Conservation (phyloP, 2,329 filamentous ascomycete genomes). For the Apiospora arundinis region DNA sequence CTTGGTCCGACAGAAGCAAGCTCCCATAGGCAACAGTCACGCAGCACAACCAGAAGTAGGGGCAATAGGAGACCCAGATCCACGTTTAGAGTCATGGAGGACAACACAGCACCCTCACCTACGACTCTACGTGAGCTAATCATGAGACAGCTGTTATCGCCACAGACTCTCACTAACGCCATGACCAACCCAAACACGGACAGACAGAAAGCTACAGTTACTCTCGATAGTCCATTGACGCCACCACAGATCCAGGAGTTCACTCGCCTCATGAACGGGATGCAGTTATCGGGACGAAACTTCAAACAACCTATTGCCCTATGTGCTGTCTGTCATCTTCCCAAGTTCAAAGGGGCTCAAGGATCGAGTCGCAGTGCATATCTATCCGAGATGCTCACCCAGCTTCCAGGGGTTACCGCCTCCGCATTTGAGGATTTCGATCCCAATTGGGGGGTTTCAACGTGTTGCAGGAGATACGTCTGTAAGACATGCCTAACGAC, state of each 20-base stretch:
- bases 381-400: slow-evolving; percentile 24
- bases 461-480: slow-evolving; percentile 26
- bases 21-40: neutral
- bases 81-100: neutral
- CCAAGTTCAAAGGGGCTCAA: slow-evolving; percentile 26
- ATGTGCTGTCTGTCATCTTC: slow-evolving; percentile 27
- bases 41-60: neutral
- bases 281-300: slow-evolving; percentile 21
- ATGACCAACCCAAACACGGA: neutral
- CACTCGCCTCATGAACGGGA: slow-evolving; percentile 24
- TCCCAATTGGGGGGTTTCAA: slow-evolving; percentile 21
- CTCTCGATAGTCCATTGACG: slow-evolving; percentile 25
- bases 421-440: slow-evolving; percentile 25
- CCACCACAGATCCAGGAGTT: slow-evolving; percentile 25
- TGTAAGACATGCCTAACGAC: slow-evolving; percentile 26
- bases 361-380: slow-evolving; percentile 22
- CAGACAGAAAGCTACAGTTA: slow-evolving; percentile 14
- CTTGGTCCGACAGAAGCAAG: neutral
- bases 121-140: slow-evolving; percentile 25
- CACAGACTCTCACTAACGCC: slow-evolving; percentile 23
- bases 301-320: slow-evolving; percentile 25
- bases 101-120: slow-evolving; percentile 19
- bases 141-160: slow-evolving; percentile 24
- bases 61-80: slow-evolving; percentile 3
- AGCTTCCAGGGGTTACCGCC: slow-evolving; percentile 21